Evolutionary conservation across 345 rosid species (phyloP), one percentile per base, ranked within the genome.

Genomic region (Sisymbrium altissimum): DNA sequence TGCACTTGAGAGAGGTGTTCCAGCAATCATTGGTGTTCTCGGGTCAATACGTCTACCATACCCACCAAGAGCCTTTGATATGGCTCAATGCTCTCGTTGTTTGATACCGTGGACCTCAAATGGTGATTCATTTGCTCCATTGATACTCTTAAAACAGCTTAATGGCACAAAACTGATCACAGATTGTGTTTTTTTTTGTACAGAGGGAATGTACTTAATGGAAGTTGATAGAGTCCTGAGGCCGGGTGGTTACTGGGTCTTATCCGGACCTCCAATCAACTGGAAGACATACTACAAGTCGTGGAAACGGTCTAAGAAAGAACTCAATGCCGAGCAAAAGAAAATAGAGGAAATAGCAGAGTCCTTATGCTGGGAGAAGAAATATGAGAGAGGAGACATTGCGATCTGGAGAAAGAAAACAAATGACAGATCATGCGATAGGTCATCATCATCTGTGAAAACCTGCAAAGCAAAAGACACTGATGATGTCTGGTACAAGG

Each of bases 361-460:
- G 70, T 82, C 81, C 54, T 83, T 86, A 72, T 89, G 94, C 75
- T 89, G 94, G 91, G 89, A 85, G 52, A 89, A 89, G 85, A 86
- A 82, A 85, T 75, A 80, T 61, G 89, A 89, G 66, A 71, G 77
- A 50, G 89, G 88, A 56, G 89, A 86, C 74, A 84, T 82, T 45
- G 91, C 94, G 25, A 71, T 88, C 18, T 86, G 88, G 88, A 83
- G 82, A 60, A 88, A 88, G 81, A 83, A 84, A 70, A 64, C 63
- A 38, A 86, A 83, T 52, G 72, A 79, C n/a, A 71, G 71, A 56
- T 70, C 84, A 17, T 88, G 94, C 18, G 68, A 68, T 55, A 69
- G 55, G 11, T 8, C 33, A 13, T 10, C 49, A n/a, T 64, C 79
- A 79, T 80, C 81, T 60, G 60, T 80, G 64, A 71, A 77, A 50